Percentiles rank a stretch among this genome's conserved stretches.
These are phyloP conservation scores for Silene coronaria DNA, from an alignment of 179 eudicot species.

Conservation along the genomic window DNA sequence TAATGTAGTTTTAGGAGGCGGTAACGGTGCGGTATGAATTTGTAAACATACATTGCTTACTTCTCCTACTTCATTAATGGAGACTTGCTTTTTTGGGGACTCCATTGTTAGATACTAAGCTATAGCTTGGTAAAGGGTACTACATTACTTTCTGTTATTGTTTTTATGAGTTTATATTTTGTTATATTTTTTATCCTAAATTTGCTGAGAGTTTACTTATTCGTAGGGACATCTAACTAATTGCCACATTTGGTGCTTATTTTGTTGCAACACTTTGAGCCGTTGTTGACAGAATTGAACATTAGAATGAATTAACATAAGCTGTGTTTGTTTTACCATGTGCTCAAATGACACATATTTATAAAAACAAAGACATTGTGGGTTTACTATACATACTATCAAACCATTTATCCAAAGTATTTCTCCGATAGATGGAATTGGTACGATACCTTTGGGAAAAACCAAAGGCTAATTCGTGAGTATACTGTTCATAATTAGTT, in stretches of 20 bases:
- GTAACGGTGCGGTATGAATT: constrained; percentile 55
- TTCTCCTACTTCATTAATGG: constrained; percentile 2
- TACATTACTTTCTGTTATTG: not conserved
- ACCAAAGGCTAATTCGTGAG: no score
- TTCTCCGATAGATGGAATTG: no score
- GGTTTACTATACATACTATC: no score
- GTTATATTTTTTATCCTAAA: not conserved
- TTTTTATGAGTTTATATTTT: not conserved
- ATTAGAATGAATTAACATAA: not conserved
- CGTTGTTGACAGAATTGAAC: not conserved
- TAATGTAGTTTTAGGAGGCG: constrained; percentile 51
- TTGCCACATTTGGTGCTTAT: not conserved
- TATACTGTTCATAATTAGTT: no score
- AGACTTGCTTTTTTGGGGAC: not conserved
- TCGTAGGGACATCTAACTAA: not conserved
- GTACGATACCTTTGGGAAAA: no score
- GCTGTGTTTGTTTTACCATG: not conserved
- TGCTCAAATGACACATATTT: no score
- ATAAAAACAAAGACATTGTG: no score
- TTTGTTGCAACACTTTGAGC: not conserved
- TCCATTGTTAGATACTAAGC: not conserved
- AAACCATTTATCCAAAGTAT: no score
- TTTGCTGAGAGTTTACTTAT: not conserved
- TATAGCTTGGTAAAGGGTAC: not conserved
- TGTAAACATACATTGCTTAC: not conserved